phyloP scores from a whole-genome alignment of 306 rosid genomes.

The Prunus mira region DNA sequence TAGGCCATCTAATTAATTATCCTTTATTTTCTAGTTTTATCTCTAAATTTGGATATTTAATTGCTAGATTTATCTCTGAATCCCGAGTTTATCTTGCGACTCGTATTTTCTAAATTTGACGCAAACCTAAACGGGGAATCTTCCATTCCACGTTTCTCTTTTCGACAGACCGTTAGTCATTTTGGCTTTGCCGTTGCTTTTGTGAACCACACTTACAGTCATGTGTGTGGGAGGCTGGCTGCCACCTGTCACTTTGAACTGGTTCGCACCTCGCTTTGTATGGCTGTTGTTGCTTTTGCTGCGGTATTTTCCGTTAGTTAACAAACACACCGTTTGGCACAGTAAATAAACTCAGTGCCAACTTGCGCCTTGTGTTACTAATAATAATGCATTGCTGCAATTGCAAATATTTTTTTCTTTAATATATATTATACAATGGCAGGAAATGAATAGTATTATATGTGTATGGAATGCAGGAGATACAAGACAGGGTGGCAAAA shows the following conservation, averaged over 20 bases:
- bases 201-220: background rate
- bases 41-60: background rate
- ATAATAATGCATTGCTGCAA: background rate
- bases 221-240: background rate
- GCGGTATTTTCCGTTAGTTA: constrained; percentile 4
- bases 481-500: constrained; percentile 82
- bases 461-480: constrained; percentile 55
- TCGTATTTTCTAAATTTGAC: background rate
- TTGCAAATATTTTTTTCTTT: background rate
- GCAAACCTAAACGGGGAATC: background rate
- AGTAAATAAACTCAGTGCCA: background rate
- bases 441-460: background rate
- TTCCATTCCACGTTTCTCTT: background rate
- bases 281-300: background rate
- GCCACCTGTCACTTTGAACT: background rate
- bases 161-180: background rate
- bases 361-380: background rate
- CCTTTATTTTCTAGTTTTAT: background rate
- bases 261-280: background rate
- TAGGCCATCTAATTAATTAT: background rate
- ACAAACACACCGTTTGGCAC: background rate
- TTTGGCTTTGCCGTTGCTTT: constrained; percentile 7
- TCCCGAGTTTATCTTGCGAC: background rate
- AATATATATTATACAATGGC: background rate
- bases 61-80: background rate